Conservation (phyloP, 805 yeast species). For the Saccharomycopsis amapae region DNA sequence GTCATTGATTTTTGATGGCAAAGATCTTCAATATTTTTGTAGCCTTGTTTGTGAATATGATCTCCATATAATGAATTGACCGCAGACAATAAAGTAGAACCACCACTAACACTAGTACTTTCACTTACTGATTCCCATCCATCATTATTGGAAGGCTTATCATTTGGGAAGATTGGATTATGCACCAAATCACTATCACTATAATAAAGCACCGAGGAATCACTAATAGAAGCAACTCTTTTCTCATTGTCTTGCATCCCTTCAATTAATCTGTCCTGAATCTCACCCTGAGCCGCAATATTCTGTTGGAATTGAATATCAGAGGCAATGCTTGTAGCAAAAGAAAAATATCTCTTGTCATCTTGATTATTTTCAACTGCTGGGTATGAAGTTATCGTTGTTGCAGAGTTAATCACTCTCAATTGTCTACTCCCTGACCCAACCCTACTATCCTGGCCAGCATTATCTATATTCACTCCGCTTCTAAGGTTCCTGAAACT, state of each 20-base stretch:
- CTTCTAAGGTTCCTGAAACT: too few species aligned
- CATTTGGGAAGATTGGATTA: constrained; percentile 4
- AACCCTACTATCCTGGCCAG: neutral
- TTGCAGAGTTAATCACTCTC: constrained; percentile 1
- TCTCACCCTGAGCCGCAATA: neutral
- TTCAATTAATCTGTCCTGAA: constrained; percentile 1
- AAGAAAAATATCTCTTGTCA: constrained; percentile 14
- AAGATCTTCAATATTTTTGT: constrained; percentile 16
- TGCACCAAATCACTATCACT: constrained; percentile 20
- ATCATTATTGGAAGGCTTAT: neutral
- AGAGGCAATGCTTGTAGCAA: constrained; percentile 20
- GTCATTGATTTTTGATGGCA: constrained; percentile 13
- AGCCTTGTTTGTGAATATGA: constrained; percentile 15
- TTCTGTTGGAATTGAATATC: constrained; percentile 20
- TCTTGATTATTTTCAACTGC: neutral
- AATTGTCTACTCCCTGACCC: neutral
- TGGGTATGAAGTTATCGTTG: neutral
- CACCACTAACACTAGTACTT: constrained; percentile 1
- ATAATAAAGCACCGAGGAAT: constrained; percentile 17
- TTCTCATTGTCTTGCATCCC: neutral
- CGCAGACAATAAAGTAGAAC: constrained; percentile 18
- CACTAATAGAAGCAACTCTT: constrained; percentile 5
- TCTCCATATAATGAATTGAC: constrained; percentile 21
- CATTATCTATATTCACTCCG: neutral
- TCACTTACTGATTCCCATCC: constrained; percentile 16